Evolutionary conservation across 2,329 filamentous ascomycete genomes (phyloP).

Genomic region (Verticillium longisporum): DNA sequence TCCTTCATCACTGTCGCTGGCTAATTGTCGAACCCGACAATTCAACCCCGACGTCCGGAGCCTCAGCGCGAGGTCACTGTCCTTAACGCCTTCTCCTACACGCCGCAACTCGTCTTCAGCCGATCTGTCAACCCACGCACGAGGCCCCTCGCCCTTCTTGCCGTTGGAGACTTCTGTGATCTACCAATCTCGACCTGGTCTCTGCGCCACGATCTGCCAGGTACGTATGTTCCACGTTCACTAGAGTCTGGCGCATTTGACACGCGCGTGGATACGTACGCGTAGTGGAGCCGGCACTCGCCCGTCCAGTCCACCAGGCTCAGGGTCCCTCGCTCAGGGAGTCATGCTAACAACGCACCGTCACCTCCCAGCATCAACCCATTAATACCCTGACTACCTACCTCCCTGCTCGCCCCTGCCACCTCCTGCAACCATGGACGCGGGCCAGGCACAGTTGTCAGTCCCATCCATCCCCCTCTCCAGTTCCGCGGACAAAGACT

Average conservation of each 20-base stretch:
- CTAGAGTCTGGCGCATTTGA: constrained; percentile 18
- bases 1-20: constrained; percentile 24
- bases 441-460: constrained; percentile 46
- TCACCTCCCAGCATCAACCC: constrained; percentile 25
- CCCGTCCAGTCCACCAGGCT: constrained; percentile 19
- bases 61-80: constrained; percentile 31
- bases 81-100: constrained; percentile 23
- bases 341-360: constrained; percentile 30
- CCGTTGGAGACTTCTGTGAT: constrained; percentile 20
- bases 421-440: constrained; percentile 38
- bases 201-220: constrained; percentile 27
- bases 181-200: constrained; percentile 17
- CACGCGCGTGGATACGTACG: constrained; percentile 24
- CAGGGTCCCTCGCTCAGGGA: constrained; percentile 17
- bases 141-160: constrained; percentile 14
- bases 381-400: constrained; percentile 28
- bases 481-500: constrained; percentile 14
- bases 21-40: not conserved
- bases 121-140: constrained; percentile 25
- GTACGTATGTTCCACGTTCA: constrained; percentile 35
- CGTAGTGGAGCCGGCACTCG: constrained; percentile 19
- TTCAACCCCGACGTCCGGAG: constrained; percentile 9
- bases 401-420: constrained; percentile 20
- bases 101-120: not conserved
- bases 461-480: constrained; percentile 22